Base-by-base conservation (phyloP, 2,329 filamentous ascomycete genomes). In the Sporothrix protearum region DNA sequence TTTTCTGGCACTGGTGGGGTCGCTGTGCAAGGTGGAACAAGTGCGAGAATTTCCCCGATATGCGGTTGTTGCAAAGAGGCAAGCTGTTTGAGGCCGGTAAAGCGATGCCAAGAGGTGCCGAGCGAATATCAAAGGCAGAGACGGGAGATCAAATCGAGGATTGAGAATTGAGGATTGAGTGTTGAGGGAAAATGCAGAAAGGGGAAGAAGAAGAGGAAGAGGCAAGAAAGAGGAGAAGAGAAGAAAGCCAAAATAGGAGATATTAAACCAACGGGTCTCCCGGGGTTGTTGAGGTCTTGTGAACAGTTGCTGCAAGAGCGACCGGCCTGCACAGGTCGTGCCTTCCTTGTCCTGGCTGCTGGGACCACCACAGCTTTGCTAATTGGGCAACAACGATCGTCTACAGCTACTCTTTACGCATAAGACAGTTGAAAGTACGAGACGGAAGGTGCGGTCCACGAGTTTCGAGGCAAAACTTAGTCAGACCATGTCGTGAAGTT, bases 1-100 rank as follows among this genome's bases (percentile, higher is more conserved):
- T 12, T 47, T 36, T 42, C 61, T 12, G 30, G 25, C 25, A 53
- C 12, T 49, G 33, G 61, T 53, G 30, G 55, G 53, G n/a, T 42
- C 47, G 59, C 36, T 12, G 33, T 64, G 59, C 69, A 36, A 22
- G 47, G 64, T 47, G 22, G 30, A 69, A 47, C 66, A 73, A 74
- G 42, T 51, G 73, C 73, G 73, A 74, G 72, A 68, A 74, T 74
- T 74, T 74, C 69, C 39, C 72, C 73, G 73, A 33, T 49, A 9
- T 49, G 36, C 63, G 45, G 36, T 61, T 8, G 30, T 57, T 64
- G 28, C 25, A 28, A 28, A n/a, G 42, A 33, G 10, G 51, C 30
- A 16, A 14, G 51, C 14, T 69, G 49, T 36, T 39, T n/a, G 28
- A 67, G 14, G 9, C 45, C n/a, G 59, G 42, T 63, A 12, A 39